Evolutionary conservation across 176 grass and related monocot genomes (phyloP), one percentile per base, ranked within the genome.

Genomic region (Areca catechu): DNA sequence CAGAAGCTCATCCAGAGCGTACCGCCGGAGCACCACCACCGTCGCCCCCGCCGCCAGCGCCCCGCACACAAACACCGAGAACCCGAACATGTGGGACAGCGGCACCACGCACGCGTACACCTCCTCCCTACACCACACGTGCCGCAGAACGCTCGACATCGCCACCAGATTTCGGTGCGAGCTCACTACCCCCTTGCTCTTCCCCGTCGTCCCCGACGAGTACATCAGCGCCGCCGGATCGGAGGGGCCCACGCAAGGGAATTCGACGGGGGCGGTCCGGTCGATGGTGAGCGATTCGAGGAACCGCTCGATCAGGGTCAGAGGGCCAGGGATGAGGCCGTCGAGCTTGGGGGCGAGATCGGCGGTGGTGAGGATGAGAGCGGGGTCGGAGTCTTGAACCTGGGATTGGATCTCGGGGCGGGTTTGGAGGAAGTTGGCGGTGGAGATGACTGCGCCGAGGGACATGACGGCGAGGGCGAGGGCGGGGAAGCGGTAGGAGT

Each of bases 191-290:
- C 82, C 77, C 56, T 86, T 86, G 68, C 82, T 86, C 77, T 63
- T 14, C 54, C 82, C 82, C 29, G 82, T 86, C 15, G 82, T 86
- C 37, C 83, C 83, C 12, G 77, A 81, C 28, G 83, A 81, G 69
- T 86, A 86, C 69, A 86, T 74, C 22, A 81, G 15, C 16, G 17
- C 30, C 16, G 58, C 58, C 17, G 25, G 5, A 24, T 61, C 27
- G 16, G 17, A 14, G 3, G 16, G n/a, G 4, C 15, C 21, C 54
- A 23, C 21, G 20, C 4, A 1, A 27, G 57, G 4, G 23, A 25
- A 15, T 4, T 25, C 24, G 24, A 3, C 5, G 0, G 14, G 28
- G 23, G 66, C 18, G 23, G 70, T 70, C 17, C 65, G 57, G 48
- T 84, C 75, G 12, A 54, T 28, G 14, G n/a, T 15, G 49, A 77